Evolutionary conservation across 768 basidiomycete species (phyloP).

Genomic region (Russula abietina): DNA sequence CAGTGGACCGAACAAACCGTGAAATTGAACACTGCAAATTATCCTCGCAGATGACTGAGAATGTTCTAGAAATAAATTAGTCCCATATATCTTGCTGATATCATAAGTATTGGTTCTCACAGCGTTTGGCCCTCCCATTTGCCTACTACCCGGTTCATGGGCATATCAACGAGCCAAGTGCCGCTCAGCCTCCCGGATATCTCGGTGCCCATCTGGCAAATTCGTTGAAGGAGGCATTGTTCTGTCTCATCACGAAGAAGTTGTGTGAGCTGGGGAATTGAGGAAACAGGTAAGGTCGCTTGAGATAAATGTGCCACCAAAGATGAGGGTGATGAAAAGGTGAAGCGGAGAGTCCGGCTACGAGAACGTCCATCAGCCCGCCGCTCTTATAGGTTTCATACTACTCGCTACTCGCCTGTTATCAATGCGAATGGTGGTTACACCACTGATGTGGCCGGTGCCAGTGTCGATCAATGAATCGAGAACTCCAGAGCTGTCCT

Average conservation of each 20-base stretch:
- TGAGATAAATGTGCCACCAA: constrained; percentile 76
- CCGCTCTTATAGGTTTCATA: not conserved
- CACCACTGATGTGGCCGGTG: constrained; percentile 53
- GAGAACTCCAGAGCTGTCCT: constrained; percentile 56
- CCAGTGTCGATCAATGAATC: constrained; percentile 40
- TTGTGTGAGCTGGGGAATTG: constrained; percentile 69
- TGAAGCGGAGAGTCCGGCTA: constrained; percentile 71
- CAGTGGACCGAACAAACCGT: not conserved
- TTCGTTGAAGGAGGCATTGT: constrained; percentile 57
- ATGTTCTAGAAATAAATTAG: constrained; percentile 11
- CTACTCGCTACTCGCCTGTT: constrained; percentile 46
- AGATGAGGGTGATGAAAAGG: constrained; percentile 67
- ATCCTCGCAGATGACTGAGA: constrained; percentile 8
- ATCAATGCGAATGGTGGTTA: constrained; percentile 65
- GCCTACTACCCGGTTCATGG: constrained; percentile 57
- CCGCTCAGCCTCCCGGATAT: constrained; percentile 46
- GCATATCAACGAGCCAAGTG: constrained; percentile 74
- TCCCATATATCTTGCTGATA: not conserved
- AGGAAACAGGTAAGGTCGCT: constrained; percentile 66
- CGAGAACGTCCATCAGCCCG: not conserved
- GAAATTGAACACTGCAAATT: constrained; percentile 21
- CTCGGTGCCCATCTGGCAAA: constrained; percentile 60
- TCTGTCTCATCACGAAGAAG: constrained; percentile 75
- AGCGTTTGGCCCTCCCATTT: constrained; percentile 75
- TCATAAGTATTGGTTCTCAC: constrained; percentile 41